phyloP scores from a whole-genome alignment of 106 monocot species.

The Dendrobium nobile region DNA sequence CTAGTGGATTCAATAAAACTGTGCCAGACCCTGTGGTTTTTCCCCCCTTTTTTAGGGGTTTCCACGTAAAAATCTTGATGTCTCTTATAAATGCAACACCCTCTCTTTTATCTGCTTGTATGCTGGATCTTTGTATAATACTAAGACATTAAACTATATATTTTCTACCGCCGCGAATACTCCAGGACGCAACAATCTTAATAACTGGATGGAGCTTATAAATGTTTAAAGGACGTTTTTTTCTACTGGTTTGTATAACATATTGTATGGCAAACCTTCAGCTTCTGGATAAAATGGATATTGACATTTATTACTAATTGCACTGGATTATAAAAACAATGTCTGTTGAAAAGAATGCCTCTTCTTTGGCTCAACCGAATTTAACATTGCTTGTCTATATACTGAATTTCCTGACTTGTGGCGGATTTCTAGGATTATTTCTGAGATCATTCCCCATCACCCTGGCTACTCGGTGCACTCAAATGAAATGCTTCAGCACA shows the following conservation, averaged over 20 bases:
- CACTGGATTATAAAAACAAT: not conserved
- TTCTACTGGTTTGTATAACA: not conserved
- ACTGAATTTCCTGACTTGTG: not conserved
- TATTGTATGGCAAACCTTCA: not conserved
- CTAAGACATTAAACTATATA: no score
- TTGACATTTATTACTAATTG: not conserved
- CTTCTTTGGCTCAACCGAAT: not conserved
- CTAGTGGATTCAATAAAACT: no score
- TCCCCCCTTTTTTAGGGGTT: no score
- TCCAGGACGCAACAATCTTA: no score
- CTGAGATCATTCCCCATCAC: slow-evolving; percentile 34
- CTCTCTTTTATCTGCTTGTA: no score
- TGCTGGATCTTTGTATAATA: no score
- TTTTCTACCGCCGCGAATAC: no score
- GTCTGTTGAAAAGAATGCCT: not conserved
- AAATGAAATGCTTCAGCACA: slow-evolving; percentile 22
- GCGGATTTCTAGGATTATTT: slow-evolving; percentile 13
- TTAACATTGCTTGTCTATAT: not conserved
- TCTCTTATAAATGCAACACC: no score
- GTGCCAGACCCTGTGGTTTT: no score
- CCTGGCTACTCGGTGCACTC: slow-evolving; percentile 14
- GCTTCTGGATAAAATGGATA: not conserved
- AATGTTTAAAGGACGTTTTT: no score
- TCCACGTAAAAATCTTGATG: no score
- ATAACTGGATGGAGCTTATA: no score